phyloP scores from a whole-genome alignment of 2,329 filamentous ascomycete genomes.

The Colletotrichum trifolii region DNA sequence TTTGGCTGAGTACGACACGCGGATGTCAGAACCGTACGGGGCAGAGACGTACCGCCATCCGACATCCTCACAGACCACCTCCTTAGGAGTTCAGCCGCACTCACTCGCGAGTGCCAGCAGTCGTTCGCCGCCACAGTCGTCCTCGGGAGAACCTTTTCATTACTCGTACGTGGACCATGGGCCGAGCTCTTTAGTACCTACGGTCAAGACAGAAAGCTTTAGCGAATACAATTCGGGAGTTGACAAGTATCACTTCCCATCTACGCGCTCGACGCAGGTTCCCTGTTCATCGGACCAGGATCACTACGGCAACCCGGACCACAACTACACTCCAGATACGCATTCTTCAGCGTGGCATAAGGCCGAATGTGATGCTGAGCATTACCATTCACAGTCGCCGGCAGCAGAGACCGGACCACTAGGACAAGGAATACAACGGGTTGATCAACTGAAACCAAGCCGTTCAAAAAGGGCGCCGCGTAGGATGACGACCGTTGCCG shows the following conservation, averaged over 20 bases:
- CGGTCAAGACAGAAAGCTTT: slow-evolving; percentile 52
- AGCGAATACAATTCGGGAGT: slow-evolving; percentile 49
- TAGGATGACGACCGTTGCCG: slow-evolving; percentile 71
- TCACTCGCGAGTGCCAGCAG: slow-evolving; percentile 17
- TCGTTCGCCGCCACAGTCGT: slow-evolving; percentile 20
- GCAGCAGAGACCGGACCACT: slow-evolving; percentile 5
- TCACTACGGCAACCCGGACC: slow-evolving; percentile 17
- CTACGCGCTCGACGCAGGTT: slow-evolving; percentile 50
- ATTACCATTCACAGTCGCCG: slow-evolving; percentile 35
- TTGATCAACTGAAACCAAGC: slow-evolving; percentile 34
- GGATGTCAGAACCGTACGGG: slow-evolving; percentile 54
- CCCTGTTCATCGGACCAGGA: slow-evolving; percentile 41
- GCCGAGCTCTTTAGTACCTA: slow-evolving; percentile 43
- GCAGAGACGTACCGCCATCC: slow-evolving; percentile 57
- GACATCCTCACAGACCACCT: slow-evolving; percentile 46
- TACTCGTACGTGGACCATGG: slow-evolving; percentile 6
- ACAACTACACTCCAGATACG: slow-evolving; percentile 26
- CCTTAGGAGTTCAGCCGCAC: slow-evolving; percentile 36
- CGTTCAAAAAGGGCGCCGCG: slow-evolving; percentile 54
- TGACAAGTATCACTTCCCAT: slow-evolving; percentile 54
- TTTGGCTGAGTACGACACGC: slow-evolving; percentile 59
- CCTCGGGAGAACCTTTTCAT: slow-evolving; percentile 19
- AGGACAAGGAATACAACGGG: slow-evolving; percentile 42
- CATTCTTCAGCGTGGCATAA: slow-evolving; percentile 50
- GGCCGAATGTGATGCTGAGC: slow-evolving; percentile 47